Percentiles rank a stretch among this genome's conserved stretches.
Conservation (phyloP, 163 green algal species). For the Coccomyxa subellipsoidea region DNA sequence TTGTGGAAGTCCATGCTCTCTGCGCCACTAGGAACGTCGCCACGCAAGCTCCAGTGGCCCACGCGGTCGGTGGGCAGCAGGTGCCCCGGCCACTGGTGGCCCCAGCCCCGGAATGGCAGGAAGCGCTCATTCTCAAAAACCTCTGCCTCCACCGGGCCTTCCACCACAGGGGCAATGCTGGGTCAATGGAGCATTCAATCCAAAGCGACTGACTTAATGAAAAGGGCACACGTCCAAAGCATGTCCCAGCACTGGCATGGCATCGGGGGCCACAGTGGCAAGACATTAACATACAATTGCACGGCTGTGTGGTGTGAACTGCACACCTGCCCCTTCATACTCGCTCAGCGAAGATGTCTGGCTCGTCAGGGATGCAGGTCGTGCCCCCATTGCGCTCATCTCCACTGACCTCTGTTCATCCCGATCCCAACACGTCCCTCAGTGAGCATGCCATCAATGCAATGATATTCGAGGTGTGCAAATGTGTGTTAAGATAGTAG, state of each 20-base stretch:
- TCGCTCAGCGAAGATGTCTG: neutral
- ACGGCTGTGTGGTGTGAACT: too few species aligned
- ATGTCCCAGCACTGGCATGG: too few species aligned
- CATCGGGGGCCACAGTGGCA: too few species aligned
- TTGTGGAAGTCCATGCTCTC: conserved; percentile 53
- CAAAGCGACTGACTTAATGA: too few species aligned
- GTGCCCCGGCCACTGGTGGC: conserved; percentile 73
- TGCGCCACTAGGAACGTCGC: conserved; percentile 35
- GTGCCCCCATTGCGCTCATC: neutral
- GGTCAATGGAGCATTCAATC: neutral
- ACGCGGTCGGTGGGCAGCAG: conserved; percentile 60
- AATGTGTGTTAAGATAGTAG: neutral
- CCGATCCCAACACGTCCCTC: neutral
- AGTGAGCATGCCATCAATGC: neutral
- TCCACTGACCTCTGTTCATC: neutral
- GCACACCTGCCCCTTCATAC: neutral
- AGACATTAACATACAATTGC: too few species aligned
- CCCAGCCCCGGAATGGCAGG: conserved; percentile 69
- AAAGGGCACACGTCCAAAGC: too few species aligned
- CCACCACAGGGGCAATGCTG: neutral
- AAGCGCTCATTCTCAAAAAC: conserved; percentile 88
- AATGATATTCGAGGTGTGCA: neutral
- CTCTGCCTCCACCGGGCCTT: conserved; percentile 51
- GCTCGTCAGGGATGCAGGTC: neutral
- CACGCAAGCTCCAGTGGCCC: conserved; percentile 59